Evolutionary conservation across 2,329 filamentous ascomycete genomes (phyloP), one percentile per base, ranked within the genome.

Genomic region (Xylariaceae sp.): DNA sequence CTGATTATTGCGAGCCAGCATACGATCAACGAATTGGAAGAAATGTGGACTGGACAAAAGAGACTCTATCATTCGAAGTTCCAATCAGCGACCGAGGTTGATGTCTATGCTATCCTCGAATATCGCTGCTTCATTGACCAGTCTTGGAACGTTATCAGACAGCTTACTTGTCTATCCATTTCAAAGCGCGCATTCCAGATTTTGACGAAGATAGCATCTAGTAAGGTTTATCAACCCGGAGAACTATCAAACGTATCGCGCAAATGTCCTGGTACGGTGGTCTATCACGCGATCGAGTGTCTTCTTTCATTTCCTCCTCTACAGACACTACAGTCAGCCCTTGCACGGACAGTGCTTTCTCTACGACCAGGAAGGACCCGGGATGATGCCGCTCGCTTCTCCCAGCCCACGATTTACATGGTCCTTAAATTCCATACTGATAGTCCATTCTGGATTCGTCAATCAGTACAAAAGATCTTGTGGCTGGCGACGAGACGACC

Each of bases 41-140:
- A 20, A 22, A 49, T 46, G 47, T 49, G 47, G 47, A 49, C 47
- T 3, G 47, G 43, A 4, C 27, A 35, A 22, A 40, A 17, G 22
- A 35, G 6, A 48, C 32, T 14, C 43, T 44, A 19, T 4, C 16
- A 39, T 3, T 39, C 42, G 8, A 10, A 6, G 22, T 38, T 39
- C 12, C 2, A 16, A 16, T 17, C 20, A 16, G 23, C 36, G 22
- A 32, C 42, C 20, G 42, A 44, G 7, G 17, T 44, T 16, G 42
- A 44, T 32, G 14, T 44, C 20, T 44, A 44, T 21, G 36, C 29
- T n/a, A 22, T 34, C 14, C 36, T 44, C 6, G 42, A 44, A 16
- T 44, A 44, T 33, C 42, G 42, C 14, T 44, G 42, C 23, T 44
- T 39, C 25, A 22, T 44, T 25, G 37, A 44, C 19, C 4, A 23